Evolutionary conservation across 805 yeast species (phyloP).

Genomic region (Zygosaccharomyces lentus): DNA sequence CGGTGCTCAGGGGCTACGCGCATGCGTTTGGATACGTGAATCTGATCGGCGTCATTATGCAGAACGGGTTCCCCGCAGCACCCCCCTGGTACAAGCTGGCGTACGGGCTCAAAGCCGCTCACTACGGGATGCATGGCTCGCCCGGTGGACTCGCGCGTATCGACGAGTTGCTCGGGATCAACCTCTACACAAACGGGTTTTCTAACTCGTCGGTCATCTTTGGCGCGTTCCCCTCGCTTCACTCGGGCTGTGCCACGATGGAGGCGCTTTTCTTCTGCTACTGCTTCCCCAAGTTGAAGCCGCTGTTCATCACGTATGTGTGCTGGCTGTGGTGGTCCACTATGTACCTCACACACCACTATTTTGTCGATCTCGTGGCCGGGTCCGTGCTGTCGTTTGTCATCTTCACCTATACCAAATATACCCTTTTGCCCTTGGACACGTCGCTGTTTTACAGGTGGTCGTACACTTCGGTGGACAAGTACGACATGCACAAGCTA

Average conservation of each 20-base stretch:
- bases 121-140: constrained; percentile 85
- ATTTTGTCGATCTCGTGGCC: constrained; percentile 88
- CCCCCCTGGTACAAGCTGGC: constrained; percentile 94
- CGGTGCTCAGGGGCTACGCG: constrained; percentile 73
- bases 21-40: constrained; percentile 96
- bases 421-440: constrained; percentile 61
- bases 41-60: constrained; percentile 75
- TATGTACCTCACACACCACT: constrained; percentile 96
- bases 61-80: constrained; percentile 85
- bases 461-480: constrained; percentile 49
- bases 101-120: constrained; percentile 85
- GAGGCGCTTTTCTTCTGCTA: constrained; percentile 83
- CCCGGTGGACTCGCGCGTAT: constrained; percentile 94
- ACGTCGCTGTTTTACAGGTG: constrained; percentile 60
- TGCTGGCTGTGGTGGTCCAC: constrained; percentile 98
- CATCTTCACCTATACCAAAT: constrained; percentile 66
- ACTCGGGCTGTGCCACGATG: constrained; percentile 91
- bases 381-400: constrained; percentile 80
- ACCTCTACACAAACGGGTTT: constrained; percentile 79
- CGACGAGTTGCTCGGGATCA: constrained; percentile 71
- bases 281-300: constrained; percentile 67
- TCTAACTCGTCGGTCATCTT: constrained; percentile 86
- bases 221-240: constrained; percentile 87
- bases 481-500: constrained; percentile 29
- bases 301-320: constrained; percentile 72